phyloP scores from a whole-genome alignment of 163 green algal species.

The Chlorella variabilis region DNA sequence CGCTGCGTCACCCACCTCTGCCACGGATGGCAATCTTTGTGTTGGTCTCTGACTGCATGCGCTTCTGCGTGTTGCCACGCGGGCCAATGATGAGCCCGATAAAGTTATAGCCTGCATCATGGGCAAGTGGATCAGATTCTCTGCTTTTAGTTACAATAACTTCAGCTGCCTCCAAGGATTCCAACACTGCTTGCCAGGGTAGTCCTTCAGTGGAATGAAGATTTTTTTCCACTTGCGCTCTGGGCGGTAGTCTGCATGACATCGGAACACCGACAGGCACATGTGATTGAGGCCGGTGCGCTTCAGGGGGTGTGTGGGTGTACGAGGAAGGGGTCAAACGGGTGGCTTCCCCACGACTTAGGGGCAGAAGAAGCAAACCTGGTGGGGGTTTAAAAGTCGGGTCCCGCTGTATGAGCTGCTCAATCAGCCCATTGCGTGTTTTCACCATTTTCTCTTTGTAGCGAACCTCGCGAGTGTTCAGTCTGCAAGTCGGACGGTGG shows the following conservation, averaged over 20 bases:
- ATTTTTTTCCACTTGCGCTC: slow-evolving; percentile 85
- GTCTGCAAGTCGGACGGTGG: slow-evolving; percentile 1
- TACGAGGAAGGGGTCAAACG: no score
- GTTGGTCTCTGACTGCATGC: slow-evolving; percentile 92
- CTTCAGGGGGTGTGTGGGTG: no score
- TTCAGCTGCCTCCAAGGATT: background rate
- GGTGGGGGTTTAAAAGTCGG: slow-evolving; percentile 81
- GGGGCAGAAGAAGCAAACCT: slow-evolving; percentile 37
- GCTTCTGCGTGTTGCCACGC: slow-evolving; percentile 98
- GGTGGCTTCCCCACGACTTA: no score
- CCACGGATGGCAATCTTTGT: slow-evolving; percentile 97
- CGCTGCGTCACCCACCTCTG: background rate
- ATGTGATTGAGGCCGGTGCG: no score
- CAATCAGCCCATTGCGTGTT: slow-evolving; percentile 76
- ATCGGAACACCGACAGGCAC: background rate
- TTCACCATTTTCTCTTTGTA: slow-evolving; percentile 77
- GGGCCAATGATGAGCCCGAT: slow-evolving; percentile 99
- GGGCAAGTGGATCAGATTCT: no score
- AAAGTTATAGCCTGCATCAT: slow-evolving; percentile 90
- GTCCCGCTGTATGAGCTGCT: slow-evolving; percentile 93
- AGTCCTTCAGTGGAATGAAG: slow-evolving; percentile 90
- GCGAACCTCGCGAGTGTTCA: slow-evolving; percentile 33
- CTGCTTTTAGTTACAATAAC: slow-evolving; percentile 65
- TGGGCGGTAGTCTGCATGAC: slow-evolving; percentile 55
- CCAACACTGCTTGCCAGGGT: no score